These are phyloP conservation scores for Raffaelea deltoideospora DNA, from an alignment of 2,329 filamentous ascomycete genomes.

Conservation along the genomic window DNA sequence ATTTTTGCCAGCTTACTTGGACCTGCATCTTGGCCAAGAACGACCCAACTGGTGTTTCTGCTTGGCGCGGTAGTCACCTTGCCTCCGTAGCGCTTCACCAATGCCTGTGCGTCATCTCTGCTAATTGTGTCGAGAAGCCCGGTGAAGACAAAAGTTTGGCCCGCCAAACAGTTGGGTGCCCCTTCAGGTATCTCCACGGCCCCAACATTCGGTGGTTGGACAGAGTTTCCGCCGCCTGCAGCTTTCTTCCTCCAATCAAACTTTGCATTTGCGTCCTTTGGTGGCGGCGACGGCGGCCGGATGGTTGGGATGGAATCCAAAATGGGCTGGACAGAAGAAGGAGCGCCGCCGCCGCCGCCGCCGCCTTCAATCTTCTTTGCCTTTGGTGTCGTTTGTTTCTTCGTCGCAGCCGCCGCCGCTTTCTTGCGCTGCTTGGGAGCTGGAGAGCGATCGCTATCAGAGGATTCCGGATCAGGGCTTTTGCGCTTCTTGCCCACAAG, in stretches of 20 bases:
- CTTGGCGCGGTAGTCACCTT: conserved; percentile 79
- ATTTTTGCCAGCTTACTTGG: conserved; percentile 89
- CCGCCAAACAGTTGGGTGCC: conserved; percentile 76
- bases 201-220: conserved; percentile 47
- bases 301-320: conserved; percentile 77
- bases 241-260: conserved; percentile 61
- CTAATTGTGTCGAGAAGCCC: conserved; percentile 68
- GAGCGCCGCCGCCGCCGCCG: conserved; percentile 45
- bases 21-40: conserved; percentile 80
- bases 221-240: conserved; percentile 42
- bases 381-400: too few relatives aligned
- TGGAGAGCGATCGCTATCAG: conserved; percentile 34
- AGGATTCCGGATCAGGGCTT: conserved; percentile 35
- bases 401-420: conserved; percentile 26
- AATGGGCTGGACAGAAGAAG: conserved; percentile 63
- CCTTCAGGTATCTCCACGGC: conserved; percentile 64
- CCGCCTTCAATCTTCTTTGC: too few relatives aligned
- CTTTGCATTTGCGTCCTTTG: conserved; percentile 52
- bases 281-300: conserved; percentile 68
- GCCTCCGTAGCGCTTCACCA: conserved; percentile 89
- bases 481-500: conserved; percentile 37
- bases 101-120: conserved; percentile 67
- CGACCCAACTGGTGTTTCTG: conserved; percentile 85
- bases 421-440: conserved; percentile 42
- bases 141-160: conserved; percentile 89